phyloP scores from a whole-genome alignment of 2,329 filamentous ascomycete genomes.

The Stromatinia cepivora region DNA sequence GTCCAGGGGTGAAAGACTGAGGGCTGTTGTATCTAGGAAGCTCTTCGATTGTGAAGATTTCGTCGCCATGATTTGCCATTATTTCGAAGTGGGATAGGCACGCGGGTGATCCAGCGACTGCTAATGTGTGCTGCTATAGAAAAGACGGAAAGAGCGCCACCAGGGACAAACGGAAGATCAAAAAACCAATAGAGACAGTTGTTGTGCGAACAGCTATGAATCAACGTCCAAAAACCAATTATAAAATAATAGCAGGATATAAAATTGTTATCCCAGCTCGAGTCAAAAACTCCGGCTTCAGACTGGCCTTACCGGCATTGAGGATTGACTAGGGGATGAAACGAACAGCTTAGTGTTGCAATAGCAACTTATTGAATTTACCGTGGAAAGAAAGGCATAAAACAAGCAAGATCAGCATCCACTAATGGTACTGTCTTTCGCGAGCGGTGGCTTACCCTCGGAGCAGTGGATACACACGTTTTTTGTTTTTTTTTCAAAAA shows the following conservation, averaged over 20 bases:
- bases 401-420: conserved; percentile 1
- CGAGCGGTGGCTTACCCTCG: not conserved
- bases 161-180: too few species aligned
- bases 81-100: not conserved
- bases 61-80: not conserved
- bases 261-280: not conserved
- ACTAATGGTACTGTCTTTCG: not conserved
- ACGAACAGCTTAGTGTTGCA: not conserved
- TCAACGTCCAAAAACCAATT: not conserved
- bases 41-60: not conserved
- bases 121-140: not conserved
- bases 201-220: not conserved
- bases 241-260: conserved; percentile 2
- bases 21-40: conserved; percentile 4
- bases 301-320: conserved; percentile 4
- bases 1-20: not conserved
- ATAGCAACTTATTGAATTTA: not conserved
- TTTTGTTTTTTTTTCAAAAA: not conserved
- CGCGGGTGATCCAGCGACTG: not conserved
- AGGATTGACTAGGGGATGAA: not conserved
- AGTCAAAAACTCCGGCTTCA: not conserved
- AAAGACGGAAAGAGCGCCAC: not conserved
- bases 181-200: not conserved
- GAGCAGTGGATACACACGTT: not conserved
- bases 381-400: not conserved